Evolutionary conservation across 1,139 yeast species (phyloP), one percentile per base, ranked within the genome.

Genomic region (Geotrichum histeridarum): DNA sequence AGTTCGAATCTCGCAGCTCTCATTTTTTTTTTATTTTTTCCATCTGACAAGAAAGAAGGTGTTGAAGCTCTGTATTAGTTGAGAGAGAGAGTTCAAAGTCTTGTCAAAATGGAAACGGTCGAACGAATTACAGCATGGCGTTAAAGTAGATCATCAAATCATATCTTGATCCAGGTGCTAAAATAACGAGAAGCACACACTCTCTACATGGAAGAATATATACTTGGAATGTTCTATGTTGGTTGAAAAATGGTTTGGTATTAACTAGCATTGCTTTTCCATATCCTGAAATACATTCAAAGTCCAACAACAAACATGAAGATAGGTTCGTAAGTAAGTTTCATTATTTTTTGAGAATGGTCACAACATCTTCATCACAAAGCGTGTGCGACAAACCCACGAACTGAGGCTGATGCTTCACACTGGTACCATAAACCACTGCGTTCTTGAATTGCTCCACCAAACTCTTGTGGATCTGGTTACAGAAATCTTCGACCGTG

Each of bases 331-430:
- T 43, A 32, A 43, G 27, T 43, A 8, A 15, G 47, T n/a, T 14
- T 46, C 50, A 37, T 57, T 67, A 78, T 66, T 86, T 89, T 76
- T 90, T 91, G 73, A 91, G 79, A 64, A 93, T 89, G 33, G 99
- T 91, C 54, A 93, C 95, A 36, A 94, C 99, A 73, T 93, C 99
- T 73, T 93, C 99, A 71, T 93, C 99, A 71, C 84, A 86, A 63
- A 93, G 76, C 8, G 69, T 76, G 73, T 94, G 99, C 51, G 78
- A 72, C 63, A 93, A 77, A 44, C 99, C 99, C 47, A 91, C 98
- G 62, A 83, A 81, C 73, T 93, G 99, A n/a, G 98, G 98, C 72
- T 91, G 97, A 71, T 93, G 99, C 75, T 93, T 93, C 53, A 91
- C 98, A 66, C 95, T 85, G 17, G 88, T 79, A 43, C 98, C 98